phyloP scores from a whole-genome alignment of 2,329 filamentous ascomycete genomes.

The Helotiales sp. region DNA sequence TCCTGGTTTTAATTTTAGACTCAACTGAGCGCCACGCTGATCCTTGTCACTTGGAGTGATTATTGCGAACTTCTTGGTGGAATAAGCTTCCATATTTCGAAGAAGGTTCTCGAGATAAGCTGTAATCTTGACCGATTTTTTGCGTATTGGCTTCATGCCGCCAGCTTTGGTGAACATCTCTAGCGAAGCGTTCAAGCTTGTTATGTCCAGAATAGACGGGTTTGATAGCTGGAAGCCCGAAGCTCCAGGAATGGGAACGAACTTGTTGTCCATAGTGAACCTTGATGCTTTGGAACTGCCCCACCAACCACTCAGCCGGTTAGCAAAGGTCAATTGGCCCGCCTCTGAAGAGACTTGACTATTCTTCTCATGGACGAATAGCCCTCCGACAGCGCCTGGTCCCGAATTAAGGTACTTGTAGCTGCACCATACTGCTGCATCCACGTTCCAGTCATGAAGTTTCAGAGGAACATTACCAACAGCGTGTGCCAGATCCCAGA shows the following conservation, averaged over 20 bases:
- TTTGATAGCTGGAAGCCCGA: slow-evolving; percentile 78
- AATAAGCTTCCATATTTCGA: slow-evolving; percentile 36
- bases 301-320: slow-evolving; percentile 78
- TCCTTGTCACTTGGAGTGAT: slow-evolving; percentile 66
- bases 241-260: slow-evolving; percentile 70
- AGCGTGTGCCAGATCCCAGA: slow-evolving; percentile 81
- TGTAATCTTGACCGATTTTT: slow-evolving; percentile 66
- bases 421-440: slow-evolving; percentile 77
- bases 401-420: slow-evolving; percentile 84
- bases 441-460: slow-evolving; percentile 76
- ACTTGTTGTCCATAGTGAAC: slow-evolving; percentile 76
- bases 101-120: slow-evolving; percentile 66
- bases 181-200: slow-evolving; percentile 66
- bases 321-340: slow-evolving; percentile 41
- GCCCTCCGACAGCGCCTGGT: slow-evolving; percentile 70
- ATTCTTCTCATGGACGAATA: slow-evolving; percentile 68
- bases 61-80: slow-evolving; percentile 46
- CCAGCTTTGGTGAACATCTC: slow-evolving; percentile 69
- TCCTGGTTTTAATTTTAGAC: slow-evolving; percentile 59
- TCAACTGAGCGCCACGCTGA: slow-evolving; percentile 72
- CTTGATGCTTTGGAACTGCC: slow-evolving; percentile 68
- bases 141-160: slow-evolving; percentile 59
- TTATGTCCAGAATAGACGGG: slow-evolving; percentile 72
- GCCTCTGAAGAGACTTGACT: slow-evolving; percentile 19
- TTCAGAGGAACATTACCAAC: slow-evolving; percentile 72